Evolutionary conservation across 2,329 filamentous ascomycete species (phyloP), one percentile per base, ranked within the genome.

Genomic region (Xylariaceae sp.): DNA sequence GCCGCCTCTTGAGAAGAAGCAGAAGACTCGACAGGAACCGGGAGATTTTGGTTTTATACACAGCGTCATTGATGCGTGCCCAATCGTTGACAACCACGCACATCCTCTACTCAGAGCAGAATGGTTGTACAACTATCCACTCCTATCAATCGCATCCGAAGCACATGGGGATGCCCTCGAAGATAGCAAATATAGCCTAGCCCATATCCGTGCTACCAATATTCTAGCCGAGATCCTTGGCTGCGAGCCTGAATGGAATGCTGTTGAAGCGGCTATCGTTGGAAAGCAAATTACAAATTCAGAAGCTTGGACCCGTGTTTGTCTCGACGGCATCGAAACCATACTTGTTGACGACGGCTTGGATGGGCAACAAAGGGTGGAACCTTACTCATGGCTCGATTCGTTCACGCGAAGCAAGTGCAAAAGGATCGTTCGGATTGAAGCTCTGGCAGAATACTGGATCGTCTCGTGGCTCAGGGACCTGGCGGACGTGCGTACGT

Each of bases 311-410:
- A 74, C 81, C 11, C 73, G 71, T 40, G 75, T 73, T 54, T 94
- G 88, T 58, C 75, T 95, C 5, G 68, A 80, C 11, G 88, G 88
- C 1, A 87, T 89, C 27, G 83, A 91, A 64, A 81, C 80, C 1
- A 74, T 92, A 11, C 74, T 95, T 1, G 77, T 95, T n/a, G 89
- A 94, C 58, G 89, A 94, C 66, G 85, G 88, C 0, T 69, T 92
- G 7, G 76, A 79, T 45, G 70, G 73, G 12, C 70, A 72, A 2
- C 75, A 78, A 7, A 71, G 78, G 17, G 77, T 81, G 1, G 77
- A 87, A 57, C 65, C 74, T 0, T 87, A 82, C 58, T 62, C 70
- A 5, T 87, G 82, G 78, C 85, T 90, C 62, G 77, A 86, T 62
- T 70, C 75, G 18, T 87, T 87, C 56, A 85, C 84, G 0, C 71